Conservation (phyloP, 1,139 yeast species). For the Candida sojae region DNA sequence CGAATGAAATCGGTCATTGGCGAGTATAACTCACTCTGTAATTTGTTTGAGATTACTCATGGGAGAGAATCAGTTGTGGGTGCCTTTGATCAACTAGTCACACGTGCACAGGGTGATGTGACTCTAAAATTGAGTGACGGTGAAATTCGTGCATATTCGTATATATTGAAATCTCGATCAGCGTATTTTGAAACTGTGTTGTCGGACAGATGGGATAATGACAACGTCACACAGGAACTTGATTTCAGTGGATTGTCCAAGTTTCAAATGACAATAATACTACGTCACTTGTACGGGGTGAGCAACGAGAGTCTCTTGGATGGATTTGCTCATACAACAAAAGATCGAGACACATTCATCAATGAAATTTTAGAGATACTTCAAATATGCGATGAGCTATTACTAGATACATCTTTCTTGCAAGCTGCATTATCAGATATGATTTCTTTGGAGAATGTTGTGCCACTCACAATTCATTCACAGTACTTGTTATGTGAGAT, state of each 20-base stretch:
- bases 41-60: slow-evolving; percentile 9
- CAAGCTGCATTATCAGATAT: slow-evolving; percentile 64
- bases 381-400: slow-evolving; percentile 63
- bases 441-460: slow-evolving; percentile 62
- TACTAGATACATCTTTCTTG: slow-evolving; percentile 43
- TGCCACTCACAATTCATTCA: slow-evolving; percentile 58
- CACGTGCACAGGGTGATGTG: slow-evolving; percentile 24
- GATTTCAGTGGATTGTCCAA: slow-evolving; percentile 47
- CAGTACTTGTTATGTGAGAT: slow-evolving; percentile 52
- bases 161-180: slow-evolving; percentile 55
- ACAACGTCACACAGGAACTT: slow-evolving; percentile 19
- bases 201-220: slow-evolving; percentile 54
- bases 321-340: slow-evolving; percentile 21
- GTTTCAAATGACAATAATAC: slow-evolving; percentile 50
- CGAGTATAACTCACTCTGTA: slow-evolving; percentile 11
- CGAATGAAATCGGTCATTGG: slow-evolving; percentile 11
- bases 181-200: slow-evolving; percentile 65
- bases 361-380: slow-evolving; percentile 59
- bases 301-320: slow-evolving; percentile 48
- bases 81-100: slow-evolving; percentile 17
- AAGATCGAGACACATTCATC: slow-evolving; percentile 43
- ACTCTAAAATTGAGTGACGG: slow-evolving; percentile 42
- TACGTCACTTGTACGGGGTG: slow-evolving; percentile 62
- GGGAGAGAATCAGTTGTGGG: not conserved
- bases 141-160: slow-evolving; percentile 45